Percentiles rank a stretch among this genome's conserved stretches.
Conservation (phyloP, 495 filamentous ascomycete genomes). For the Aspergillus carlsbadensis region DNA sequence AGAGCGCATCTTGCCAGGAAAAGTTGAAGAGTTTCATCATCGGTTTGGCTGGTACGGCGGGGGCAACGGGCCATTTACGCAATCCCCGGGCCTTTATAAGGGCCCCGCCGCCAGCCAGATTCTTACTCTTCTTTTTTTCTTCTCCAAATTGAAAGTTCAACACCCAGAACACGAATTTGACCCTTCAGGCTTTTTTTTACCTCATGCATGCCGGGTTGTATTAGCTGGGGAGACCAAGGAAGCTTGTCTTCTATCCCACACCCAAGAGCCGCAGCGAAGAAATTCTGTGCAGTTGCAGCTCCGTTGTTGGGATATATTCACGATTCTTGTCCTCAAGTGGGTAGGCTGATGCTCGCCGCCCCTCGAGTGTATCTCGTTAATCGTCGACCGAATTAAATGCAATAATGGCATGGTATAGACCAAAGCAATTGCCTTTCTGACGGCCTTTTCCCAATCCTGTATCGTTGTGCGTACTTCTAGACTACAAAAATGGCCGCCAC, state of each 20-base stretch:
- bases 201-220: constrained; percentile 61
- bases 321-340: constrained; percentile 14
- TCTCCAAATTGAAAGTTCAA: constrained; percentile 57
- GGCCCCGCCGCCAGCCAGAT: constrained; percentile 14
- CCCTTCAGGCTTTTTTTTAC: constrained; percentile 45
- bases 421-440: not conserved
- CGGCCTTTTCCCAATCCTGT: constrained; percentile 6
- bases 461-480: constrained; percentile 14
- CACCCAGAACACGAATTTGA: constrained; percentile 66
- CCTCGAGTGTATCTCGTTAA: constrained; percentile 12
- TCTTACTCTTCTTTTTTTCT: constrained; percentile 29
- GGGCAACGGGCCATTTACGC: constrained; percentile 22
- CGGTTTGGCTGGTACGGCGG: constrained; percentile 18
- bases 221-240: constrained; percentile 65
- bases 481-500: constrained; percentile 17
- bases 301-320: constrained; percentile 47
- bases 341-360: constrained; percentile 13
- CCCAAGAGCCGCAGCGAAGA: constrained; percentile 65
- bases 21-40: constrained; percentile 12
- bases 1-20: not conserved
- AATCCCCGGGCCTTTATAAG: constrained; percentile 23
- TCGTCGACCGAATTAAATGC: constrained; percentile 16
- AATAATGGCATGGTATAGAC: constrained; percentile 25
- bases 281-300: constrained; percentile 47
- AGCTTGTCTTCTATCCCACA: constrained; percentile 45